Evolutionary conservation across 306 rosid genomes (phyloP).

Genomic region (Arachis stenosperma): DNA sequence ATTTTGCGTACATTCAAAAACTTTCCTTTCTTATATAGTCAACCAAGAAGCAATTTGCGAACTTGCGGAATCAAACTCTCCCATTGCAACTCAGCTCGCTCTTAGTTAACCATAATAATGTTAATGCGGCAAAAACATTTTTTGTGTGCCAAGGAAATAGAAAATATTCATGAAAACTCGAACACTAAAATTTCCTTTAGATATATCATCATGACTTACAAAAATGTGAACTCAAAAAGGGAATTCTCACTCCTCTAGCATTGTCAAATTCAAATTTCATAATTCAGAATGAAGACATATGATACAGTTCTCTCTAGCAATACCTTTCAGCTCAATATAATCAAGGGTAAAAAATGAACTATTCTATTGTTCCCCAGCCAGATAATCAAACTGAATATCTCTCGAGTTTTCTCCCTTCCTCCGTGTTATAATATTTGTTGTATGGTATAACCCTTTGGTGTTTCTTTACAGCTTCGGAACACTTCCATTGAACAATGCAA

Average conservation of each 20-base stretch:
- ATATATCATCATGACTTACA: conserved; percentile 1
- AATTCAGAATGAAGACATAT: conserved; percentile 32
- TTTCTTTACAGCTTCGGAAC: conserved; percentile 54
- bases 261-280: conserved; percentile 25
- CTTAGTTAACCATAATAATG: conserved; percentile 24
- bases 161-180: not conserved
- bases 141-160: not conserved
- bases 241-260: conserved; percentile 33
- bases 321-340: conserved; percentile 27
- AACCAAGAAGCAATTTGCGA: not conserved
- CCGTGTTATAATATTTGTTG: conserved; percentile 8
- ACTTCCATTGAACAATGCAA: conserved; percentile 29
- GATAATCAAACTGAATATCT: conserved; percentile 14
- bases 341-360: conserved; percentile 31
- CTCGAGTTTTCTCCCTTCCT: conserved; percentile 15
- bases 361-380: conserved; percentile 32
- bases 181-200: not conserved
- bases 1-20: too few species aligned
- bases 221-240: conserved; percentile 11
- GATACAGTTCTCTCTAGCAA: conserved; percentile 23
- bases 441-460: conserved; percentile 22
- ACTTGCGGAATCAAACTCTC: conserved; percentile 6
- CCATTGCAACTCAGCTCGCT: not conserved
- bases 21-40: not conserved
- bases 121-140: conserved; percentile 7